phyloP scores from a whole-genome alignment of 179 eudicot species.

The Corrigiola litoralis region DNA sequence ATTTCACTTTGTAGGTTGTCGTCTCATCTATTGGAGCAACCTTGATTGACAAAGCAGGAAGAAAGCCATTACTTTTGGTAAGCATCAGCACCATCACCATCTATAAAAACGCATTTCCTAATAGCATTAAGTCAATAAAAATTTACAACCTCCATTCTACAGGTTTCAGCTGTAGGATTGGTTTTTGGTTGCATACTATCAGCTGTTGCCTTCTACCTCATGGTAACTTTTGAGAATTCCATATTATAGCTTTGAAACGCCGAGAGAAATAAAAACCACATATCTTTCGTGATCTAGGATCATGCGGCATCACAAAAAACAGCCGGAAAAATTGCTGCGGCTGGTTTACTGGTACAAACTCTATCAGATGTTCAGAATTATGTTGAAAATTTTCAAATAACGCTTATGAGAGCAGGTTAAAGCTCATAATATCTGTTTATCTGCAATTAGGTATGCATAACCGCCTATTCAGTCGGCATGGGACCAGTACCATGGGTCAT shows the following conservation, averaged over 20 bases:
- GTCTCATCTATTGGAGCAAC: slow-evolving; percentile 32
- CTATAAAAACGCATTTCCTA: too few species aligned
- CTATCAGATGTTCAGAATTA: not conserved
- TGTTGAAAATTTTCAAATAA: not conserved
- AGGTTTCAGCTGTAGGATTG: slow-evolving; percentile 44
- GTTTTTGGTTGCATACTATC: slow-evolving; percentile 32
- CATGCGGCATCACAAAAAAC: slow-evolving; percentile 26
- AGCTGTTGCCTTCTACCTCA: slow-evolving; percentile 38
- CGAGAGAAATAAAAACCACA: not conserved
- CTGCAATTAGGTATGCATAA: slow-evolving; percentile 33
- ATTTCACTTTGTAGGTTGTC: slow-evolving; percentile 23
- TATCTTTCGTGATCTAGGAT: slow-evolving; percentile 10
- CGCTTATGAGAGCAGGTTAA: not conserved
- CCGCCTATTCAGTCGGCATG: slow-evolving; percentile 69
- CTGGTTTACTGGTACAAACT: slow-evolving; percentile 36
- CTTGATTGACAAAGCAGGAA: slow-evolving; percentile 41
- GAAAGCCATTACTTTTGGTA: slow-evolving; percentile 47
- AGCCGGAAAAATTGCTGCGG: slow-evolving; percentile 33
- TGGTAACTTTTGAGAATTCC: slow-evolving; percentile 18
- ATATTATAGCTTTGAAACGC: not conserved
- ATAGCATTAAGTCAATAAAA: too few species aligned
- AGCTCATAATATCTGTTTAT: not conserved
- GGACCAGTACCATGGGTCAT: slow-evolving; percentile 91
- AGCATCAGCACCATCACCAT: not conserved
- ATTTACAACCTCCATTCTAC: too few species aligned